Evolutionary conservation across 2,329 filamentous ascomycete genomes (phyloP).

Genomic region (Pyrenochaeta sp.): DNA sequence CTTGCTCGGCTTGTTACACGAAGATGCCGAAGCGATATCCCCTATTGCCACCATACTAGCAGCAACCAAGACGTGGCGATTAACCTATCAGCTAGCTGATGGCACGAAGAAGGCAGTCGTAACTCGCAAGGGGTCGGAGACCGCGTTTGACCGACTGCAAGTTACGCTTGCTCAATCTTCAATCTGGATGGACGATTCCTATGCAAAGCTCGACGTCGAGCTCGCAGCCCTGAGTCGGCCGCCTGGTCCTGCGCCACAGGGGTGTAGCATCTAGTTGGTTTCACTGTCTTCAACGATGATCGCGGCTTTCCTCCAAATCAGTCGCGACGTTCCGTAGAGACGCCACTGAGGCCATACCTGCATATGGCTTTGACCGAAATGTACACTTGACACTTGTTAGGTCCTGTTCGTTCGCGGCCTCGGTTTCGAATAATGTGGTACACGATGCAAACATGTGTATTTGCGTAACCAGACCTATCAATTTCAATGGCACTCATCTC

Average conservation of each 20-base stretch:
- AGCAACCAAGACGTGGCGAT: conserved; percentile 12
- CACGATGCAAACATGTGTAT: no score
- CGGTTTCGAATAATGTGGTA: no score
- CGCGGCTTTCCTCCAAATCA: not conserved
- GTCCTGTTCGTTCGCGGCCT: no score
- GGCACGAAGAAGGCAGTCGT: conserved; percentile 12
- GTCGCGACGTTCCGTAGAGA: no score
- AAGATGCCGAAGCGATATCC: conserved; percentile 8
- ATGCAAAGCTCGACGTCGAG: conserved; percentile 6
- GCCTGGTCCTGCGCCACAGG: not conserved
- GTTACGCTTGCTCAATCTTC: conserved; percentile 7
- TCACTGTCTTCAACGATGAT: not conserved
- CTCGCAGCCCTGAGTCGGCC: conserved; percentile 4
- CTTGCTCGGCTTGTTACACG: conserved; percentile 7
- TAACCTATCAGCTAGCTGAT: conserved; percentile 12
- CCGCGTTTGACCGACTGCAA: conserved; percentile 16
- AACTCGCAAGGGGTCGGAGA: conserved; percentile 10
- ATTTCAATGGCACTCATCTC: no score
- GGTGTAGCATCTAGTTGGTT: not conserved
- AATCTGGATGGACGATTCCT: not conserved
- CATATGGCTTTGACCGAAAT: no score
- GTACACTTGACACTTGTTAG: no score
- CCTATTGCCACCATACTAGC: conserved; percentile 4
- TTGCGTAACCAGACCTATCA: no score
- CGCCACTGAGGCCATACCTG: no score